A percentile compares a stretch with the other conserved stretches of the same genome.
Evolutionary conservation across 169 alveolate species (phyloP).

Genomic region (Babesia sp.): DNA sequence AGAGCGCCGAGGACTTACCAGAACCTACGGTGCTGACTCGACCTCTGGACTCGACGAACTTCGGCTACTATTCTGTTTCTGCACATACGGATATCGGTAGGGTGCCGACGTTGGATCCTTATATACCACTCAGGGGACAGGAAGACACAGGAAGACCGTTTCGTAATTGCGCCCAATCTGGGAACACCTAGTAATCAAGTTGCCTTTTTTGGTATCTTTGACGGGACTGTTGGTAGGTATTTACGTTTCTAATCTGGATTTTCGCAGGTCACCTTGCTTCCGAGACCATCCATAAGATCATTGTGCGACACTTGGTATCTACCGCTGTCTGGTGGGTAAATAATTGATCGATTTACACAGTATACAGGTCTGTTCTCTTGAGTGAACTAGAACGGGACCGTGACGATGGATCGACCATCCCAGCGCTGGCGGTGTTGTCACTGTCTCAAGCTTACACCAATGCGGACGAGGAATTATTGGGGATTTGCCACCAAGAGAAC

Average conservation of each 20-base stretch:
- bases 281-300: slow-evolving; percentile 70
- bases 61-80: slow-evolving; percentile 27
- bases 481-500: slow-evolving; percentile 51
- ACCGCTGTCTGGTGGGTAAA: slow-evolving; percentile 67
- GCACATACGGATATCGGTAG: slow-evolving; percentile 60
- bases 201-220: slow-evolving; percentile 80
- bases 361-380: slow-evolving; percentile 13
- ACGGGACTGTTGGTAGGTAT: slow-evolving; percentile 81
- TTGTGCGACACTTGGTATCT: slow-evolving; percentile 68
- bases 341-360: not conserved
- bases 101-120: not conserved
- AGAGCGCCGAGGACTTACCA: not conserved
- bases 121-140: slow-evolving; percentile 66
- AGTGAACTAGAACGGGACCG: slow-evolving; percentile 2
- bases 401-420: slow-evolving; percentile 6
- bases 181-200: slow-evolving; percentile 49
- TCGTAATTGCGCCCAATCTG: slow-evolving; percentile 67
- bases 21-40: not conserved
- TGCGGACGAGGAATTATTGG: slow-evolving; percentile 72
- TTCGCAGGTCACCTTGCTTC: slow-evolving; percentile 74
- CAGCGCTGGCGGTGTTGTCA: slow-evolving; percentile 31
- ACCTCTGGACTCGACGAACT: slow-evolving; percentile 11
- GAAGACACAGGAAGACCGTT: slow-evolving; percentile 79
- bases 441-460: slow-evolving; percentile 58
- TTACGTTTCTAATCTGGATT: not conserved